Conservation (phyloP, 1,284 basidiomycete species). For the Malassezia furfur region DNA sequence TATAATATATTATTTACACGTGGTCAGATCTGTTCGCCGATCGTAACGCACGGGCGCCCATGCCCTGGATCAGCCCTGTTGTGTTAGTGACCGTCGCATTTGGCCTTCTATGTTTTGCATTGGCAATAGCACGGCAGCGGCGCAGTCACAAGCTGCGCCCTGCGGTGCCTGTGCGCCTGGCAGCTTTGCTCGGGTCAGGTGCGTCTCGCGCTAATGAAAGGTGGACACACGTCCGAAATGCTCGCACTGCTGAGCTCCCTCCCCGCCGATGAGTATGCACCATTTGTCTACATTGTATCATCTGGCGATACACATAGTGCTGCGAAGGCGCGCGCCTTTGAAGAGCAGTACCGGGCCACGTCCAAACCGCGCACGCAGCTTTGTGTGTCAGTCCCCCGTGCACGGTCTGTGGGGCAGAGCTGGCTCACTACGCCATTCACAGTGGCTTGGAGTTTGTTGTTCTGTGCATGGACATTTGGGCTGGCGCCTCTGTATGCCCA, state of each 20-base stretch:
- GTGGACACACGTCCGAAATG: conserved; percentile 88
- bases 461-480: conserved; percentile 25
- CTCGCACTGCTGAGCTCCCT: conserved; percentile 66
- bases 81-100: too few relatives aligned
- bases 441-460: conserved; percentile 20
- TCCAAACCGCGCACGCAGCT: neutral
- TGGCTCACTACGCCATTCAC: conserved; percentile 32
- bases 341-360: conserved; percentile 47
- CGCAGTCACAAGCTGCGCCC: too few relatives aligned
- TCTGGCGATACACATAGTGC: conserved; percentile 71
- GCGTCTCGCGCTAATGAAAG: conserved; percentile 51
- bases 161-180: conserved; percentile 41
- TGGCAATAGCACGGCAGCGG: too few relatives aligned
- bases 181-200: conserved; percentile 60
- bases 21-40: too few relatives aligned
- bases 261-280: conserved; percentile 65
- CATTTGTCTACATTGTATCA: conserved; percentile 71
- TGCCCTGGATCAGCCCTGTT: too few relatives aligned
- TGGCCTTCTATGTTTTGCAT: too few relatives aligned
- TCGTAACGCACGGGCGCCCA: too few relatives aligned
- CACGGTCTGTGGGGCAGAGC: conserved; percentile 53
- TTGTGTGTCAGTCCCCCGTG: conserved; percentile 59
- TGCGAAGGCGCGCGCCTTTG: conserved; percentile 62
- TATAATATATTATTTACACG: too few relatives aligned
- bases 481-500: conserved; percentile 14